A percentile compares a stretch with the other conserved stretches of the same genome.
These are phyloP conservation scores for Claviceps humidiphila DNA, from an alignment of 2,329 filamentous ascomycete species.

Conservation along the genomic window DNA sequence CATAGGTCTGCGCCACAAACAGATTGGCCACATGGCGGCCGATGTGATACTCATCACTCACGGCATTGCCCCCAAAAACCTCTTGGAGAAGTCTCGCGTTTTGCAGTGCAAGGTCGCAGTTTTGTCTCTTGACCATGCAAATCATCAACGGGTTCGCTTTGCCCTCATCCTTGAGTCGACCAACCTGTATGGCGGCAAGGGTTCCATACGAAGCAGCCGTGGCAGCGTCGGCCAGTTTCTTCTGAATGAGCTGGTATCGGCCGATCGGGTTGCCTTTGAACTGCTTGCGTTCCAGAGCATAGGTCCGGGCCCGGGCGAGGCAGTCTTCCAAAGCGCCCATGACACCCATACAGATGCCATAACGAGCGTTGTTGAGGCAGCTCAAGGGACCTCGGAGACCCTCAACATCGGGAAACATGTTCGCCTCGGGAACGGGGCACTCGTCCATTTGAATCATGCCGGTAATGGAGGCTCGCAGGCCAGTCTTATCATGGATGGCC, in stretches of 20 bases:
- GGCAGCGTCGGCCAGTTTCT: constrained; percentile 86
- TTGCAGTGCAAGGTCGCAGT: constrained; percentile 78
- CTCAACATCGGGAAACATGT: constrained; percentile 88
- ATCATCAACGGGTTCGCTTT: constrained; percentile 92
- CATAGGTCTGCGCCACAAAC: constrained; percentile 95
- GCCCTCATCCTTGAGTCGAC: constrained; percentile 82
- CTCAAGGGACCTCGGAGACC: constrained; percentile 82
- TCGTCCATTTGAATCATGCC: constrained; percentile 96
- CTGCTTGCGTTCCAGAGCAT: constrained; percentile 86
- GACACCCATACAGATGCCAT: constrained; percentile 86
- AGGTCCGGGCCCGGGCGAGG: constrained; percentile 64
- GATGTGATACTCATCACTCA: constrained; percentile 92
- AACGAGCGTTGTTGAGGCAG: constrained; percentile 85
- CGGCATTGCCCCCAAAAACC: constrained; percentile 95
- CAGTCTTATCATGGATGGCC: constrained; percentile 87
- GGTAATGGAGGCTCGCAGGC: constrained; percentile 81
- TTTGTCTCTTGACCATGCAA: constrained; percentile 90
- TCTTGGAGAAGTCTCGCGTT: constrained; percentile 79
- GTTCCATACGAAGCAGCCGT: constrained; percentile 88
- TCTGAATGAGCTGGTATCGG: constrained; percentile 93
- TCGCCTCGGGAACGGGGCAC: constrained; percentile 74
- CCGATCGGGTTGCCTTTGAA: constrained; percentile 94
- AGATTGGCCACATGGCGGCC: constrained; percentile 90
- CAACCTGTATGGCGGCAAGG: constrained; percentile 82
- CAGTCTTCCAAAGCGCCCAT: constrained; percentile 93